Evolutionary conservation across 2,329 filamentous ascomycete genomes (phyloP), one percentile per base, ranked within the genome.

Genomic region (Thyridium curvatum): DNA sequence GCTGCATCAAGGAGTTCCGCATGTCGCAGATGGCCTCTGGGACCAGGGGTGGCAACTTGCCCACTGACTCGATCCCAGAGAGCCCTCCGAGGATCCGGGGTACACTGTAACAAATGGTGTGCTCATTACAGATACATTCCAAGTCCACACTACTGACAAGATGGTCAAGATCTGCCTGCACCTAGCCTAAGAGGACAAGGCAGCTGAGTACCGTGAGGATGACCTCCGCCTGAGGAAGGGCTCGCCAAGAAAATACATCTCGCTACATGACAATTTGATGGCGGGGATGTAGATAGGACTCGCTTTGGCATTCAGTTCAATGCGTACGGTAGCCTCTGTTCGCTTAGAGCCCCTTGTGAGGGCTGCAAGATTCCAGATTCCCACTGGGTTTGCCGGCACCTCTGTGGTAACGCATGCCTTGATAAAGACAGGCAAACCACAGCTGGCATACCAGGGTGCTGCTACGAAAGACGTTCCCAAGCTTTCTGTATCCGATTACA

Each of bases 391-490:
- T 32, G 49, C 50, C 8, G 51, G 51, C 12, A 51, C 50, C 4
- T 50, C 51, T 0, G 44, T 43, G 4, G 32, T 53, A 3, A 37
- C 46, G 10, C 46, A 51, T 18, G 48, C 51, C 1, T 42, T 39
- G 14, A 32, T 13, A 3, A 15, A 3, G 1, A 46, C 29, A 8
- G 41, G 35, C 16, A 35, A 30, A 12, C 16, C 13, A 10, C n/a
- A 55, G 3, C 33, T 53, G 0, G 53, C 52, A 8, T 66, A 66
- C 37, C 49, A n/a, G 53, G 10, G 64, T 65, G 59, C 42, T 67
- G 1, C 44, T 60, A 3, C 48, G 62, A n/a, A 52, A 52, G 21
- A 26, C 21, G 10, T 26, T 6, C 21, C 21, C 21, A 6, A 26
- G 21, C 21, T 26, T 6, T 6, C 3, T 56, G 3, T 66, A 66